phyloP scores from a whole-genome alignment of 2,329 filamentous ascomycete genomes.

The Aspergillus japonicus region DNA sequence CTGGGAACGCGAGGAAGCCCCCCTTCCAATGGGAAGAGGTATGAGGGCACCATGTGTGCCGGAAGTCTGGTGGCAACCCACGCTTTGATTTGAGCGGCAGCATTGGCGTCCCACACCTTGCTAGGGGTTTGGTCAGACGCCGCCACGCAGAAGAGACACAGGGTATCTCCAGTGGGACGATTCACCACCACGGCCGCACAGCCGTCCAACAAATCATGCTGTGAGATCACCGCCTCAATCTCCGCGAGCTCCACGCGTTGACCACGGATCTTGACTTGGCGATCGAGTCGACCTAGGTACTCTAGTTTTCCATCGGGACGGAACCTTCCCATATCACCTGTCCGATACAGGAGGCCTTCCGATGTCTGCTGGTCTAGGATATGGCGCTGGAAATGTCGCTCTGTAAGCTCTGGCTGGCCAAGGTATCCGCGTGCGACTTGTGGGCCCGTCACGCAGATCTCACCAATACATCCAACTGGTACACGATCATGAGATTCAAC shows the following conservation, averaged over 20 bases:
- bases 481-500: not conserved
- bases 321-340: not conserved
- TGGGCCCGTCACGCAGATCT: constrained; percentile 1
- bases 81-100: too few species aligned
- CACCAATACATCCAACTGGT: not conserved
- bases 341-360: not conserved
- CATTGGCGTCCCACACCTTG: too few species aligned
- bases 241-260: constrained; percentile 4
- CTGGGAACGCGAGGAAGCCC: too few species aligned
- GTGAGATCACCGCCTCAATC: not conserved
- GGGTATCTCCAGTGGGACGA: not conserved
- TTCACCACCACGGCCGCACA: not conserved
- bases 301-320: not conserved
- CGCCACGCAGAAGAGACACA: not conserved
- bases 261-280: constrained; percentile 3
- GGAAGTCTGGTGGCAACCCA: too few species aligned
- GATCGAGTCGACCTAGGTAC: not conserved
- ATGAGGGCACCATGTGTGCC: too few species aligned
- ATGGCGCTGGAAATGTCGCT: not conserved
- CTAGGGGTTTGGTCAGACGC: too few species aligned
- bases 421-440: constrained; percentile 4
- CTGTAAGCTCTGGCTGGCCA: not conserved
- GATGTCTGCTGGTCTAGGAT: not conserved
- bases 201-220: not conserved
- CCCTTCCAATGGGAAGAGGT: too few species aligned